phyloP scores from a whole-genome alignment of 139 green algal genomes.

The Pleodorina starrii region DNA sequence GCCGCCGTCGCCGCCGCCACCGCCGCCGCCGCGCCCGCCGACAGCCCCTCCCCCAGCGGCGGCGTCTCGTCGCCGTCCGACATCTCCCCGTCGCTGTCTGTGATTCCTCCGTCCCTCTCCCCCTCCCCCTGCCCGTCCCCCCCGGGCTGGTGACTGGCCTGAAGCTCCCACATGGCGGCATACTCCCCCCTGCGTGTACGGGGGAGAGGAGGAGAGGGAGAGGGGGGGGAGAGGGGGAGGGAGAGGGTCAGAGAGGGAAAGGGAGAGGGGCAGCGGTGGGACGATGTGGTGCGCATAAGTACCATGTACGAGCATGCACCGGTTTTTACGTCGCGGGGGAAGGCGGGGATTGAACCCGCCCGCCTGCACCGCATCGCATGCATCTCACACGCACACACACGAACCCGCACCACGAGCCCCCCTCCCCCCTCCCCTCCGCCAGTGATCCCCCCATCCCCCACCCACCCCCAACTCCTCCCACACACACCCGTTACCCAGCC shows the following conservation, averaged over 20 bases:
- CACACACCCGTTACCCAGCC: no score
- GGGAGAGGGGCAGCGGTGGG: no score
- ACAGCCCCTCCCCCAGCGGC: background rate
- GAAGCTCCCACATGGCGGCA: conserved; percentile 61
- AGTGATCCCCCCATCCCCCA: no score
- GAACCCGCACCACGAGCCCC: no score
- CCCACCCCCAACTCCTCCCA: no score
- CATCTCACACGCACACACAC: no score
- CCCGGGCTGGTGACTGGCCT: conserved; percentile 31
- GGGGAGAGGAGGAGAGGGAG: background rate
- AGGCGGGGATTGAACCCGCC: no score
- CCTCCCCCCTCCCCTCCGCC: background rate
- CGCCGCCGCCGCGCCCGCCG: background rate
- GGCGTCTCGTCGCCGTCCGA: background rate
- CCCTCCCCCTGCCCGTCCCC: background rate
- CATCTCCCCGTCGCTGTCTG: background rate
- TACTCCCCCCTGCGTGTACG: conserved; percentile 57
- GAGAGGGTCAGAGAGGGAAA: background rate
- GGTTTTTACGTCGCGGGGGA: no score
- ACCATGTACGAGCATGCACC: background rate
- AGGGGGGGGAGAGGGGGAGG: background rate
- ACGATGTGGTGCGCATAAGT: background rate
- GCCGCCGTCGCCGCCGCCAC: background rate
- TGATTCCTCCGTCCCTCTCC: background rate
- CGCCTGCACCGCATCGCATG: no score